Evolutionary conservation across 257 asterid genomes (phyloP), one percentile per base, ranked within the genome.

Genomic region (Solanum chmielewskii): DNA sequence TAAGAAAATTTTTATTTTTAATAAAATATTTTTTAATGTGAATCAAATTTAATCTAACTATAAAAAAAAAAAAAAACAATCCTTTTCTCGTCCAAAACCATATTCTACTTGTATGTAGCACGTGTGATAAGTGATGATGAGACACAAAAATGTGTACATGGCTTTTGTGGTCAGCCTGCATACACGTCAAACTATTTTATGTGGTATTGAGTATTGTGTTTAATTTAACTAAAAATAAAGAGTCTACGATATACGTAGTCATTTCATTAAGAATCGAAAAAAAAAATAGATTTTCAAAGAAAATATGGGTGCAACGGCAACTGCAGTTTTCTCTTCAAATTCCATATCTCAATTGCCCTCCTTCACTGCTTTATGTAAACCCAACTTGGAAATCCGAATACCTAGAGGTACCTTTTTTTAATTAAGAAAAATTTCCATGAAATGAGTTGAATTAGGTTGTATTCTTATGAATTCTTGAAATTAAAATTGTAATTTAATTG

Each of bases 241-340:
- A 75, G 16, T 42, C 23, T 41, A 70, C 2, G 37, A 10, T 42
- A n/a, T 44, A 27, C 15, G 15, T 45, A 42, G 11, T 44, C 23
- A 37, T 20, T 42, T 42, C 83, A 16, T 14, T 44, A 25, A 44
- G 25, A 77, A 44, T 77, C 64, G 15, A 15, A 41, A n/a, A 41
- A 35, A 37, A 5, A 5, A 37, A 5, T 5, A 13, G 0, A 3
- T 75, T 76, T n/a, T 9, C 12, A 42, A 42, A 75, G 56, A 75
- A 42, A 77, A n/a, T 42, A 77, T 77, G 84, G 62, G 84, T 77
- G 64, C n/a, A 77, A 15, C 84, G 44, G 25, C 84, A 77, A 44
- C 84, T n/a, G 39, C 84, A 77, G 15, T 77, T 44, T 44, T 44
- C 62, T 44, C 84, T 25, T 25, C 84, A 16, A 77, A 77, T 44